Evolutionary conservation across 371 early-diverging fungal genomes (phyloP).

Genomic region (Capniomyces stellatus): DNA sequence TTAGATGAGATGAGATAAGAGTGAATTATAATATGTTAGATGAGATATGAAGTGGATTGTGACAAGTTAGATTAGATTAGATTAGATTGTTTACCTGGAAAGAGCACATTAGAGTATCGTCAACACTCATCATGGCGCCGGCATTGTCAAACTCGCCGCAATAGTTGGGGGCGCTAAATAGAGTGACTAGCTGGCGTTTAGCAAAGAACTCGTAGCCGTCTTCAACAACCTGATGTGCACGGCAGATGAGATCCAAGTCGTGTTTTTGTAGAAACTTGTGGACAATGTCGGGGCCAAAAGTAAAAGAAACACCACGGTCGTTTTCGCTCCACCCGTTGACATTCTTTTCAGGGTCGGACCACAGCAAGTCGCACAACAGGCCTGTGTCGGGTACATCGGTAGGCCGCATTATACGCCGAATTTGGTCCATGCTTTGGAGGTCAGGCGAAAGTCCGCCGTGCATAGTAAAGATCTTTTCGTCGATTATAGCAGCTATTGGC

Average conservation of each 20-base stretch:
- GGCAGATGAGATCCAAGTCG: slow-evolving; percentile 83
- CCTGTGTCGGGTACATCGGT: slow-evolving; percentile 96
- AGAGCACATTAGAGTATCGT: slow-evolving; percentile 79
- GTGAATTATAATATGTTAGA: no score
- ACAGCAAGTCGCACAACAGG: slow-evolving; percentile 69
- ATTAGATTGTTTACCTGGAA: slow-evolving; percentile 55
- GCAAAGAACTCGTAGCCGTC: slow-evolving; percentile 98
- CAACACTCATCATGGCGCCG: slow-evolving; percentile 91
- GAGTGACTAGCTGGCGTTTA: slow-evolving; percentile 80
- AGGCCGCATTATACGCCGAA: slow-evolving; percentile 76
- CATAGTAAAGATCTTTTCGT: slow-evolving; percentile 94
- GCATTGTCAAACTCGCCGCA: slow-evolving; percentile 97
- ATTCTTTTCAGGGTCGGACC: slow-evolving; percentile 75
- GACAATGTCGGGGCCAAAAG: slow-evolving; percentile 83
- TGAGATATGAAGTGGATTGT: no score
- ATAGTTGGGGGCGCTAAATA: slow-evolving; percentile 97
- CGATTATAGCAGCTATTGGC: slow-evolving; percentile 93
- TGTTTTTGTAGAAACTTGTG: slow-evolving; percentile 73
- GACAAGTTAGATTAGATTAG: no score
- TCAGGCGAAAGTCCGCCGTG: slow-evolving; percentile 96
- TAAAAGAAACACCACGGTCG: slow-evolving; percentile 94
- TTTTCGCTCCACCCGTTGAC: slow-evolving; percentile 89
- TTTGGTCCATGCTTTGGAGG: slow-evolving; percentile 79
- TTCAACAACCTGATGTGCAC: slow-evolving; percentile 98
- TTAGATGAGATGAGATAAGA: no score